Percentiles rank a stretch among this genome's conserved stretches.
Conservation (phyloP, 805 yeast genomes). For the Saturnispora silvae region DNA sequence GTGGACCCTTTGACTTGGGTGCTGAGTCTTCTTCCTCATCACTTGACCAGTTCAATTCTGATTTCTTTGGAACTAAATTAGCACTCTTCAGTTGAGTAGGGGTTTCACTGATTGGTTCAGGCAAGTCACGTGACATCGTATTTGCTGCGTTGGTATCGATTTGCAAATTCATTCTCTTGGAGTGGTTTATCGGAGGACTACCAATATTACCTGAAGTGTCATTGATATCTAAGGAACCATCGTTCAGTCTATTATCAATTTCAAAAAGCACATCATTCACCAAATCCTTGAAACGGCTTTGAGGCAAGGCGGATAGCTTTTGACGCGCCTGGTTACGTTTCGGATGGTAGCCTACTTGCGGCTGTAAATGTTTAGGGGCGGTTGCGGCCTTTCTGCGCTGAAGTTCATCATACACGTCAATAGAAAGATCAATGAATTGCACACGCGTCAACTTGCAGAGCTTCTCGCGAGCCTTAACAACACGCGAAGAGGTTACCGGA, state of each 20-base stretch:
- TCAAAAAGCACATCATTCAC: constrained; percentile 84
- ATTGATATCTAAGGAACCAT: neutral
- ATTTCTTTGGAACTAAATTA: constrained; percentile 74
- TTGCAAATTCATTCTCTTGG: constrained; percentile 2
- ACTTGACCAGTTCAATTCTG: constrained; percentile 80
- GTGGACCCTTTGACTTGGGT: neutral
- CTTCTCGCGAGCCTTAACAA: constrained; percentile 77
- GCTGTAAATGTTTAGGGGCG: constrained; percentile 24
- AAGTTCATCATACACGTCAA: constrained; percentile 91
- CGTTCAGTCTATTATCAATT: constrained; percentile 44
- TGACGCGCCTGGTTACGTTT: constrained; percentile 93
- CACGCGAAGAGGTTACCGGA: constrained; percentile 43
- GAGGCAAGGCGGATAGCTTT: constrained; percentile 77
- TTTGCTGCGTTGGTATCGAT: constrained; percentile 1
- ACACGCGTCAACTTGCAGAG: constrained; percentile 66
- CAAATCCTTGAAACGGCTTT: constrained; percentile 74
- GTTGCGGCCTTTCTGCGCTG: constrained; percentile 48
- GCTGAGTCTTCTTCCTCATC: constrained; percentile 51
- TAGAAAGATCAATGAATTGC: constrained; percentile 82
- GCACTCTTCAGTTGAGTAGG: constrained; percentile 39
- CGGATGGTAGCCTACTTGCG: constrained; percentile 65
- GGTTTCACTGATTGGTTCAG: constrained; percentile 14
- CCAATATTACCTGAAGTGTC: no score
- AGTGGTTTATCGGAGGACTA: neutral
- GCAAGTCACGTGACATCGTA: constrained; percentile 13